These are phyloP conservation scores for Diatrype stigma DNA, from an alignment of 2,329 filamentous ascomycete genomes.

Conservation along the genomic window DNA sequence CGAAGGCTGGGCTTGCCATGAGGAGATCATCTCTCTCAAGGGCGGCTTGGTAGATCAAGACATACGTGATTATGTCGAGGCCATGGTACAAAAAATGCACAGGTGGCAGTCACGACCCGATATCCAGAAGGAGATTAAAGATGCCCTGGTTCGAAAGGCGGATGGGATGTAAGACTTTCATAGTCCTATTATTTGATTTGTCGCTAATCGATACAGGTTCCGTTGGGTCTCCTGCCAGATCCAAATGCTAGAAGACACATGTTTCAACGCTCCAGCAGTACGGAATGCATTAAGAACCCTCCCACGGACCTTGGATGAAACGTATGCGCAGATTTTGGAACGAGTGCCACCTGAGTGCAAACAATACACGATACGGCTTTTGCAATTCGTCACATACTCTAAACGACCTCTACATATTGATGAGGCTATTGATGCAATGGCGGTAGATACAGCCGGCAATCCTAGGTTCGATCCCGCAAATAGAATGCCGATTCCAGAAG, in stretches of 20 bases:
- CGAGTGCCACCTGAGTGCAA: not conserved
- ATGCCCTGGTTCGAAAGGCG: not conserved
- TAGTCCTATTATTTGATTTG: not conserved
- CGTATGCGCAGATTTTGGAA: slow-evolving; percentile 13
- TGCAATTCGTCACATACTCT: slow-evolving; percentile 11
- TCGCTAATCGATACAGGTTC: slow-evolving; percentile 1
- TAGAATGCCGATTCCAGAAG: slow-evolving; percentile 18
- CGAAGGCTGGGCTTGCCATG: not conserved
- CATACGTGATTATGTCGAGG: not conserved
- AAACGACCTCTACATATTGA: slow-evolving; percentile 3
- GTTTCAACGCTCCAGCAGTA: not conserved
- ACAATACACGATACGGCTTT: slow-evolving; percentile 5
- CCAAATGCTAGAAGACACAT: slow-evolving; percentile 1
- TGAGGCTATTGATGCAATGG: slow-evolving; percentile 6
- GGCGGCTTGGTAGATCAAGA: not conserved
- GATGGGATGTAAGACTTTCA: not conserved
- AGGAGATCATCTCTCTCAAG: not conserved
- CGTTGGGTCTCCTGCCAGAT: slow-evolving; percentile 9
- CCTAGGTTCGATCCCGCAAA: slow-evolving; percentile 4
- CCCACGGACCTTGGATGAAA: slow-evolving; percentile 14
- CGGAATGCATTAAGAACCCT: slow-evolving; percentile 3
- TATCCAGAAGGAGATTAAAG: not conserved
- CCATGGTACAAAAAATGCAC: not conserved
- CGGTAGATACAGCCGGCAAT: not conserved
- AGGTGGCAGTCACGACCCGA: not conserved